Conservation (phyloP, 1,284 basidiomycete genomes). For the Trichosporon sp. region DNA sequence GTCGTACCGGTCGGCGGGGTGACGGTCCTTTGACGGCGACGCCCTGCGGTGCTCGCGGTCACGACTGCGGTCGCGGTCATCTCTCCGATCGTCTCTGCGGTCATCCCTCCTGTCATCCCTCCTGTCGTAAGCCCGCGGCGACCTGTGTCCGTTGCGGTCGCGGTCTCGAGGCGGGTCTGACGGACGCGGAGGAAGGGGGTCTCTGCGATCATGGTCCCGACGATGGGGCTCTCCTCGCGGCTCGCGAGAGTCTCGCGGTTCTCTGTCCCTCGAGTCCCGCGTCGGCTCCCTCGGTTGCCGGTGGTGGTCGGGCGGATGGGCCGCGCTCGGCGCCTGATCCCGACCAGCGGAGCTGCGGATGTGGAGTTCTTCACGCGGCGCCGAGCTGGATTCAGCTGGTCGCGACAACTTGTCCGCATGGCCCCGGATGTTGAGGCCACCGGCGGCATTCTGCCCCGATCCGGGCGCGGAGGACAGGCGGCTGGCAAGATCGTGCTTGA, state of each 20-base stretch:
- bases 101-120: slow-evolving; percentile 20
- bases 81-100: slow-evolving; percentile 3
- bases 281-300: background rate
- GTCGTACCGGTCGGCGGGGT: slow-evolving; percentile 4
- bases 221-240: background rate
- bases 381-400: slow-evolving; percentile 7
- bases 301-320: background rate
- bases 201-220: slow-evolving; percentile 6
- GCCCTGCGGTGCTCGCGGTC: background rate
- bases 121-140: slow-evolving; percentile 4
- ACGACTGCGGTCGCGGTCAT: slow-evolving; percentile 14
- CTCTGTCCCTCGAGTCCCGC: background rate
- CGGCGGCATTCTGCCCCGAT: background rate
- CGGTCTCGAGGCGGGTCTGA: background rate
- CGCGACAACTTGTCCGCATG: background rate
- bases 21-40: background rate
- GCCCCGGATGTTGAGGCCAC: slow-evolving; percentile 9
- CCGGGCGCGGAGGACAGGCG: slow-evolving; percentile 5
- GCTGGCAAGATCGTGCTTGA: slow-evolving; percentile 7
- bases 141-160: background rate
- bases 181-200: background rate
- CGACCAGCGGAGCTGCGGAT: background rate
- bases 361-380: slow-evolving; percentile 9
- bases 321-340: background rate
- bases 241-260: background rate